Conservation (phyloP, 306 rosid genomes). For the Rosa lucieae region DNA sequence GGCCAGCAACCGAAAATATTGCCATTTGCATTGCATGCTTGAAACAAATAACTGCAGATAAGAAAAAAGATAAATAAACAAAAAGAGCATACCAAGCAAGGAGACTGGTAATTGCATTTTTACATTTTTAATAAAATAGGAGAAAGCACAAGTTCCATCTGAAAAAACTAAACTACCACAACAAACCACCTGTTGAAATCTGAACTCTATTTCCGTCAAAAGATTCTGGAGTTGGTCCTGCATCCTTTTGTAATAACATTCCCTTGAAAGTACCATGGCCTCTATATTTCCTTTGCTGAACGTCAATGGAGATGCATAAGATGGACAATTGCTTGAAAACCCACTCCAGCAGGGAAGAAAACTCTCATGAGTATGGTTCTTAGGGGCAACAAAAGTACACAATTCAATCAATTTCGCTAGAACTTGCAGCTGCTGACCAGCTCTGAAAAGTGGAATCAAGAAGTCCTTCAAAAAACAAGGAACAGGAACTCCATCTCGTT, state of each 20-base stretch:
- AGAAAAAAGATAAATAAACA: conserved; percentile 2
- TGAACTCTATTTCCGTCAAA: conserved; percentile 55
- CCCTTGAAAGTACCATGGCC: conserved; percentile 59
- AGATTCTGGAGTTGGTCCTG: conserved; percentile 56
- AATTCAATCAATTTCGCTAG: conserved; percentile 81
- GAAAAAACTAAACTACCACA: conserved; percentile 17
- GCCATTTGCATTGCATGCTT: not conserved
- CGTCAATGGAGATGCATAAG: conserved; percentile 56
- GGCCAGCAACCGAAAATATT: not conserved
- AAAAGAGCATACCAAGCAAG: not conserved
- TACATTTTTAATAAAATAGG: not conserved
- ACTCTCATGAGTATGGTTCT: conserved; percentile 56
- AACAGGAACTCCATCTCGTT: conserved; percentile 68
- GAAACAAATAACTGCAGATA: not conserved
- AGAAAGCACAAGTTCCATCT: conserved; percentile 5
- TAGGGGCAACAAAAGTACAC: conserved; percentile 57
- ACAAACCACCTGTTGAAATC: conserved; percentile 67
- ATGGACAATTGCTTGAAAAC: conserved; percentile 51
- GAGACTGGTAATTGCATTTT: not conserved
- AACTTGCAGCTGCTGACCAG: conserved; percentile 96
- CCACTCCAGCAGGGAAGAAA: conserved; percentile 88
- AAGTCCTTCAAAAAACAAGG: conserved; percentile 74
- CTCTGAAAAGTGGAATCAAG: conserved; percentile 81
- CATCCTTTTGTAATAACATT: conserved; percentile 68
- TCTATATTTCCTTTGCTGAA: conserved; percentile 61